Conservation (phyloP, 2,329 filamentous ascomycete species). For the Scedosporium minutisporum region DNA sequence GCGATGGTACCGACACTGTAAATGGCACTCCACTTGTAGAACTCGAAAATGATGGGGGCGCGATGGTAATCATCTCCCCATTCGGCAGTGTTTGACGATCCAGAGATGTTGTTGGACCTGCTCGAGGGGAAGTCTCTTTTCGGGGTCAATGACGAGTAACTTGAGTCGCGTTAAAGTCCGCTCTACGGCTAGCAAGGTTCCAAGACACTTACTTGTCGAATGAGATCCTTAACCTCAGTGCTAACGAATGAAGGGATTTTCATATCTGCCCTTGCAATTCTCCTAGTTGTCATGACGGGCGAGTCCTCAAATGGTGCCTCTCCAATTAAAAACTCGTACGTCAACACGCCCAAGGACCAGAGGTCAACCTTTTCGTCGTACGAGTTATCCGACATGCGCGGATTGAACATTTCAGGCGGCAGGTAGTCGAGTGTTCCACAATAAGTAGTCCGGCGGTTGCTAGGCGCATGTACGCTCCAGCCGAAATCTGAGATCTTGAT, state of each 20-base stretch:
- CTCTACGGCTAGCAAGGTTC: background rate
- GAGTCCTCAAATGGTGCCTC: conserved; percentile 97
- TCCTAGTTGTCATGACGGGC: conserved; percentile 83
- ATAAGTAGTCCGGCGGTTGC: conserved; percentile 87
- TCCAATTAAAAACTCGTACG: conserved; percentile 91
- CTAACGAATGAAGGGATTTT: conserved; percentile 84
- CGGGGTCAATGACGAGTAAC: conserved; percentile 85
- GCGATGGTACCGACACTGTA: too few species aligned
- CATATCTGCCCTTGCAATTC: conserved; percentile 87
- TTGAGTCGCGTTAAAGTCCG: conserved; percentile 19
- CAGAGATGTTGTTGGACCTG: conserved; percentile 85
- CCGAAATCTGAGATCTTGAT: conserved; percentile 98
- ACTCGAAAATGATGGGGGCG: too few species aligned
- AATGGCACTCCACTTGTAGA: too few species aligned
- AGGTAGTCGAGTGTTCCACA: conserved; percentile 98
- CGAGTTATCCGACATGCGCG: conserved; percentile 69
- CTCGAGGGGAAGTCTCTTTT: conserved; percentile 84
- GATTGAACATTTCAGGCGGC: conserved; percentile 93
- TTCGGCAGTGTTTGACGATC: conserved; percentile 83
- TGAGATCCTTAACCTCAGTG: conserved; percentile 80
- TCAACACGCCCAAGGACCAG: conserved; percentile 90
- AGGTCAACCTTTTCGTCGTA: conserved; percentile 94
- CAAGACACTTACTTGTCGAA: conserved; percentile 61
- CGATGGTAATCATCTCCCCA: too few species aligned
- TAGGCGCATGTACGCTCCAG: conserved; percentile 96